Base-by-base conservation (phyloP, 2,329 filamentous ascomycete genomes). In the Clarireedia monteithiana region DNA sequence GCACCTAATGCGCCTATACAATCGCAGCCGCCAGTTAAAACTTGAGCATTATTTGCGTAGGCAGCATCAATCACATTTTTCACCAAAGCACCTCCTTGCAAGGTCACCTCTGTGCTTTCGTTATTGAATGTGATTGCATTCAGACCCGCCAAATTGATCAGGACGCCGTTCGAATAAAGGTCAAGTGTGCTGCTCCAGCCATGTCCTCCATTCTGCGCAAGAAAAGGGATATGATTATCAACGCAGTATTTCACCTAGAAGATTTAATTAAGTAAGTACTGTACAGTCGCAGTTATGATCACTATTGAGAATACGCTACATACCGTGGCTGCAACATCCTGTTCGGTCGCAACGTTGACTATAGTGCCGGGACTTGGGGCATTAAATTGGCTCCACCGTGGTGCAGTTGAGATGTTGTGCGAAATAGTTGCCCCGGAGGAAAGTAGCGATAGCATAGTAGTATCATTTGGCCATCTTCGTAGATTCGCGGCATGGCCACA, bases 131-230 rank as follows among this genome's bases (percentile, higher is more conserved):
- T 34, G 17, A 56, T 30, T 20, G 10, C 14, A 15, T 59, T 54
- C 20, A 56, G 23, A 2, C n/a, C 48, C 6, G 17, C 10, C 38
- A 59, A 24, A 17, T 56, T 53, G 17, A 59, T 56, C 6, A 36
- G 14, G 5, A 59, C 24, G 4, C 49, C 48, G n/a, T 48, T 46
- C 10, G 24, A n/a, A 10, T 15, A 15, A 4, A 40, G 20, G 14
- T 38, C 20, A 12, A 61, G 34, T 1, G 47, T 42, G 9, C 17
- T n/a, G 9, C 24, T 20, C 12, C 55, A 53, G 3, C 52, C 59
- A 20, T 61, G 55, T 12, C 46, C 53, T n/a, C 59, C 57, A 6
- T 42, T 46, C 39, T 58, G 55, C 4, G 59, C 57, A 24, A 58
- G 44, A 34, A 59, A 58, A 4, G 52, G 38, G 6, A 61, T 59